Evolutionary conservation across 345 rosid species (phyloP).

Genomic region (Arabidopsis thaliana): DNA sequence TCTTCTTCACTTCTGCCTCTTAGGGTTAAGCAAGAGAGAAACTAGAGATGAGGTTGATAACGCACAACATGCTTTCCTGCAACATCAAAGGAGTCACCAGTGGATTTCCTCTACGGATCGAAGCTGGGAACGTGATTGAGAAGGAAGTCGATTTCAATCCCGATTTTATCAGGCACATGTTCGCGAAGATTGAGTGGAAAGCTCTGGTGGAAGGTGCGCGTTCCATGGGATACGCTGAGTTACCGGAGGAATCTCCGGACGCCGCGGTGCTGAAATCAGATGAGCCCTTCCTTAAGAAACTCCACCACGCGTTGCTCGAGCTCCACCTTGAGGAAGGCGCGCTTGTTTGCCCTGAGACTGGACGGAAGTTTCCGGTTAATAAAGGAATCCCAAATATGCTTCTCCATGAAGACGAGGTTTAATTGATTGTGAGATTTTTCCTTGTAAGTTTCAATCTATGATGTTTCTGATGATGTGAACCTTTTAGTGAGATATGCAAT

Average conservation of each 20-base stretch:
- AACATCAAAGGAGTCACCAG: constrained; percentile 85
- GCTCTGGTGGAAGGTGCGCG: constrained; percentile 71
- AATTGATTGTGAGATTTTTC: constrained; percentile 15
- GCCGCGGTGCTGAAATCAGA: constrained; percentile 60
- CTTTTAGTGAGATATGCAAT: background rate
- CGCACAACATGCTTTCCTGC: constrained; percentile 92
- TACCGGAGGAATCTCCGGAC: constrained; percentile 66
- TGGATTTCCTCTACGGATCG: constrained; percentile 81
- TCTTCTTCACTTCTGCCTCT: background rate
- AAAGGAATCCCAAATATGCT: constrained; percentile 96
- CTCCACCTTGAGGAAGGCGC: constrained; percentile 91
- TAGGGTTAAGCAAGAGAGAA: constrained; percentile 11
- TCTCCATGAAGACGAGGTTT: constrained; percentile 96
- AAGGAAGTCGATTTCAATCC: constrained; percentile 69
- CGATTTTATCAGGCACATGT: constrained; percentile 72
- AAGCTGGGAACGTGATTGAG: constrained; percentile 62
- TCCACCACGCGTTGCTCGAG: constrained; percentile 90
- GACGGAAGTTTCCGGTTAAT: constrained; percentile 66
- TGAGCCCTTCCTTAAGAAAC: constrained; percentile 63
- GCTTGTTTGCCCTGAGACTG: constrained; percentile 88
- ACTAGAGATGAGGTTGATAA: constrained; percentile 66
- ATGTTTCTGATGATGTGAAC: constrained; percentile 13
- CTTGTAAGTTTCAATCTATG: background rate
- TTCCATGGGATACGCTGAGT: constrained; percentile 68
- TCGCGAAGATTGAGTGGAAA: constrained; percentile 81